Conservation (phyloP, 2,329 filamentous ascomycete genomes). For the Trichoderma semiorbis region DNA sequence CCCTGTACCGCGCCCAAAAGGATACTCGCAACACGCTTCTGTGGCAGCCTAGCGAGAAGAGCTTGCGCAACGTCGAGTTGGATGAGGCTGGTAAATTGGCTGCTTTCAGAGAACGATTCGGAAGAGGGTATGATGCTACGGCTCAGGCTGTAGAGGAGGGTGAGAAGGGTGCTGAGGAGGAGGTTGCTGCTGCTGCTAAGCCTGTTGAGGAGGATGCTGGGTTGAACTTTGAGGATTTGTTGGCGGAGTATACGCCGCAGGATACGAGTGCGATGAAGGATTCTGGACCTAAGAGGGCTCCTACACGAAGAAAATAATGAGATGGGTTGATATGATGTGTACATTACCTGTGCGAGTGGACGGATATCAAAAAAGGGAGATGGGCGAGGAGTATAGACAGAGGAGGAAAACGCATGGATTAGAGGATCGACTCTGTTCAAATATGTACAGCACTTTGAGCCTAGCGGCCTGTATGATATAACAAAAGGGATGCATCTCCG, state of each 20-base stretch:
- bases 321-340: background rate
- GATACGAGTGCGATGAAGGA: slow-evolving; percentile 35
- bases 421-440: slow-evolving; percentile 19
- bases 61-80: slow-evolving; percentile 82
- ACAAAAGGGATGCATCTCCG: slow-evolving; percentile 27
- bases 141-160: slow-evolving; percentile 30
- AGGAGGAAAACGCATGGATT: slow-evolving; percentile 4
- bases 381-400: background rate
- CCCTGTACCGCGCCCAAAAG: slow-evolving; percentile 61
- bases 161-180: slow-evolving; percentile 24
- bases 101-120: slow-evolving; percentile 82
- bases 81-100: slow-evolving; percentile 90
- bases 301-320: slow-evolving; percentile 46
- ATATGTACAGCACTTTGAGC: slow-evolving; percentile 22
- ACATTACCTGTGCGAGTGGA: slow-evolving; percentile 17
- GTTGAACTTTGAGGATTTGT: slow-evolving; percentile 45
- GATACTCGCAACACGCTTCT: slow-evolving; percentile 85
- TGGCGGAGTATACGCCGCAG: slow-evolving; percentile 47
- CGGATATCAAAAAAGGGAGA: background rate
- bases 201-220: slow-evolving; percentile 26
- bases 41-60: slow-evolving; percentile 84
- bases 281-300: slow-evolving; percentile 40
- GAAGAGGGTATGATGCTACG: slow-evolving; percentile 72
- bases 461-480: slow-evolving; percentile 37
- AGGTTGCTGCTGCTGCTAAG: background rate